Evolutionary conservation across 2,329 filamentous ascomycete species (phyloP).

Genomic region (Colletotrichum sp.): DNA sequence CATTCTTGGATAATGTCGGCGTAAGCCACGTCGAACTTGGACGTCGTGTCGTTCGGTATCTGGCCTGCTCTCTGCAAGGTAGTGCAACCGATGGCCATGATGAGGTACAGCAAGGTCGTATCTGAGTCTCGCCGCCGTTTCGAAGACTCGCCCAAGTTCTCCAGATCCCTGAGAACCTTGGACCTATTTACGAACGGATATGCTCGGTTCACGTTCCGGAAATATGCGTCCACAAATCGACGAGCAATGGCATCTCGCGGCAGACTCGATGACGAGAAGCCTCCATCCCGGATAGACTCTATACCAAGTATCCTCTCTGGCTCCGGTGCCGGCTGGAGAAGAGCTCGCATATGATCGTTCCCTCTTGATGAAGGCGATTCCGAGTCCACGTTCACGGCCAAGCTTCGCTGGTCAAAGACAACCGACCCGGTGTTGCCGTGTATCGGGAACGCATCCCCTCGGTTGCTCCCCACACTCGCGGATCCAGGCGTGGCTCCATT

Average conservation of each 20-base stretch:
- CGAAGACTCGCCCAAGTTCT: slow-evolving; percentile 29
- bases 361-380: slow-evolving; percentile 4
- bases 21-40: slow-evolving; percentile 41
- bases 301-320: slow-evolving; percentile 6
- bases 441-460: neutral
- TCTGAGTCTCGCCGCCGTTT: slow-evolving; percentile 29
- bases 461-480: slow-evolving; percentile 1
- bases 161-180: slow-evolving; percentile 37
- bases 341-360: slow-evolving; percentile 3
- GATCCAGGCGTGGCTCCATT: slow-evolving; percentile 14
- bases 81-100: slow-evolving; percentile 51
- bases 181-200: slow-evolving; percentile 48
- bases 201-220: slow-evolving; percentile 47
- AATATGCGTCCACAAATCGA: slow-evolving; percentile 47
- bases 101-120: slow-evolving; percentile 43
- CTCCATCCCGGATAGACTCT: slow-evolving; percentile 3
- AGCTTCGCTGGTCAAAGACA: neutral
- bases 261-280: slow-evolving; percentile 13
- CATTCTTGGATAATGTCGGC: slow-evolving; percentile 46
- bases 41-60: slow-evolving; percentile 34
- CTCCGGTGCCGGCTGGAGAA: slow-evolving; percentile 7
- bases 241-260: slow-evolving; percentile 30
- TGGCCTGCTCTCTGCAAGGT: slow-evolving; percentile 47
- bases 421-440: neutral
- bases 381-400: slow-evolving; percentile 2